These are phyloP conservation scores for Lactifluus piperatus DNA, from an alignment of 768 basidiomycete genomes.

Conservation along the genomic window DNA sequence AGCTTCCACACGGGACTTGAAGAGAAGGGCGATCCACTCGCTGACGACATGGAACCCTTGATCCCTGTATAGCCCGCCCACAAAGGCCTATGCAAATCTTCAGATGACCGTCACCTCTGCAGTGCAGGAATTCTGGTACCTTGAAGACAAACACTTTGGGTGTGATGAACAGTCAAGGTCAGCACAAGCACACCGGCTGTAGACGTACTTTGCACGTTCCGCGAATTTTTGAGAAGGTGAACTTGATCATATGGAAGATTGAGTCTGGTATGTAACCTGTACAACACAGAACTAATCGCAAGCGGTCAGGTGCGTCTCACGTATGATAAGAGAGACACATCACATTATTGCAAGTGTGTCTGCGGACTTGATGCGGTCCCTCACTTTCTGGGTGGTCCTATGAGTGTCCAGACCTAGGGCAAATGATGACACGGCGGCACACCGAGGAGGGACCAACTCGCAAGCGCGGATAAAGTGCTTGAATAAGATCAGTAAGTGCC, in stretches of 20 bases:
- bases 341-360: neutral
- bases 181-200: neutral
- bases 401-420: neutral
- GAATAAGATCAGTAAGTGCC: neutral
- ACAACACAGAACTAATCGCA: neutral
- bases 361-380: constrained; percentile 1
- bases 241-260: neutral
- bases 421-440: neutral
- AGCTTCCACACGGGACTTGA: neutral
- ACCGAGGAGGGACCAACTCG: neutral
- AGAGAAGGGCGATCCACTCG: constrained; percentile 2
- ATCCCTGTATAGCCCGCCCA: constrained; percentile 11
- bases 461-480: neutral
- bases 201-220: neutral
- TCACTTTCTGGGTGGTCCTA: neutral
- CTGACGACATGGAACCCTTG: neutral
- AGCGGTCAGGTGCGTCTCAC: neutral
- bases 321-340: neutral
- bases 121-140: neutral
- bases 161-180: neutral
- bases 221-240: neutral
- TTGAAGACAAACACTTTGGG: constrained; percentile 12
- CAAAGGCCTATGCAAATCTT: constrained; percentile 4
- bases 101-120: neutral
- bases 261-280: neutral